These are phyloP conservation scores for Globisporangium spiculum DNA, from an alignment of 352 stramenopile species.

Conservation along the genomic window DNA sequence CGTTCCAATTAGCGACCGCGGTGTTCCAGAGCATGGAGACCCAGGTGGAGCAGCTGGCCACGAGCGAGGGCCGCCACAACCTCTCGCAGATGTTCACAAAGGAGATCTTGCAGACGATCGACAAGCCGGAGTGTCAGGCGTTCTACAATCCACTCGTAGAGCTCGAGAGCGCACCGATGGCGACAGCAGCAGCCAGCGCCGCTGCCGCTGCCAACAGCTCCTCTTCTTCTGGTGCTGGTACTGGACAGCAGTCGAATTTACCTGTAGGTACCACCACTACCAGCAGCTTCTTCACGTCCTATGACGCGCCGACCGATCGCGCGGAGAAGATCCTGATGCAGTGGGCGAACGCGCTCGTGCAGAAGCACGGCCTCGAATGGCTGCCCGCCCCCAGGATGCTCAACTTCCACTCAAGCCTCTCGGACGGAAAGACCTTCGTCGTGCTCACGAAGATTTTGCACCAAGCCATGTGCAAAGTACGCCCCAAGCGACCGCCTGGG, in stretches of 20 bases:
- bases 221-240: not conserved
- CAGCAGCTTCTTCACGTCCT: conserved; percentile 25
- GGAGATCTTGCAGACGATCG: conserved; percentile 57
- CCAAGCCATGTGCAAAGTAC: conserved; percentile 54
- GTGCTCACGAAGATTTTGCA: conserved; percentile 67
- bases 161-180: conserved; percentile 23
- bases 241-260: not conserved
- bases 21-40: conserved; percentile 50
- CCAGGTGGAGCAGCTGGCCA: conserved; percentile 56
- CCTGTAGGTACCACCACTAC: not conserved
- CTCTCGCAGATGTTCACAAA: conserved; percentile 58
- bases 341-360: conserved; percentile 67
- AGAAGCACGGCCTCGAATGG: conserved; percentile 48
- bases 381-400: conserved; percentile 41
- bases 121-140: conserved; percentile 55
- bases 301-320: conserved; percentile 56
- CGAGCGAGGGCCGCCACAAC: conserved; percentile 64
- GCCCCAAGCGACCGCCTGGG: conserved; percentile 30
- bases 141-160: conserved; percentile 70
- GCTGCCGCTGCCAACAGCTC: conserved; percentile 4
- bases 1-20: conserved; percentile 50
- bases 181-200: conserved; percentile 5
- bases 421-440: conserved; percentile 49
- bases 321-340: conserved; percentile 72
- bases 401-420: conserved; percentile 70